Percentiles rank a stretch among this genome's conserved stretches.
These are phyloP conservation scores for Prunus dulcis DNA, from an alignment of 306 rosid species.

Conservation along the genomic window DNA sequence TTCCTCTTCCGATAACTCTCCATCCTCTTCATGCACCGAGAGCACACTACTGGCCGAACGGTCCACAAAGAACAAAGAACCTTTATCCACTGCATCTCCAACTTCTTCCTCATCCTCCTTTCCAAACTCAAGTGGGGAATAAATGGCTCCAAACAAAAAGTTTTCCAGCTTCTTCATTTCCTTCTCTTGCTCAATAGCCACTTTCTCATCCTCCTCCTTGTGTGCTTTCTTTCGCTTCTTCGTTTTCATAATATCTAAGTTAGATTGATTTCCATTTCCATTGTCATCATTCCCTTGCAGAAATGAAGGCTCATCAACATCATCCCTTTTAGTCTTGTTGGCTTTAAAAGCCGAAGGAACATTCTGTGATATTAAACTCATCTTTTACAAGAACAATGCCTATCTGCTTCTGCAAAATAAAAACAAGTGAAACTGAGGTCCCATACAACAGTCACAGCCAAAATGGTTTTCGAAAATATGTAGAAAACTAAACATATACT, in stretches of 20 bases:
- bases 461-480: background rate
- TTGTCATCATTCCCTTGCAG: constrained; percentile 21
- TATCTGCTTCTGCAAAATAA: constrained; percentile 30
- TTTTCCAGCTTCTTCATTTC: constrained; percentile 75
- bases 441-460: background rate
- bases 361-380: constrained; percentile 85
- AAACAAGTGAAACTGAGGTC: background rate
- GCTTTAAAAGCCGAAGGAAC: constrained; percentile 25
- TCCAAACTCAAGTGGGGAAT: constrained; percentile 69
- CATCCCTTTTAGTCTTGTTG: constrained; percentile 38
- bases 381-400: constrained; percentile 30
- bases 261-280: constrained; percentile 17
- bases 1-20: constrained; percentile 33
- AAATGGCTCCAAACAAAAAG: constrained; percentile 67
- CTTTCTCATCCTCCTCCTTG: constrained; percentile 32
- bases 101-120: constrained; percentile 40
- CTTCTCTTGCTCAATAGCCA: constrained; percentile 45
- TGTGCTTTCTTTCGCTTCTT: constrained; percentile 62
- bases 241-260: constrained; percentile 26
- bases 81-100: constrained; percentile 16
- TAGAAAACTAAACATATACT: background rate
- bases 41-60: constrained; percentile 50
- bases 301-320: constrained; percentile 24
- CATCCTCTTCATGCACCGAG: constrained; percentile 42
- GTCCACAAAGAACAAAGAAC: constrained; percentile 60